Evolutionary conservation across 331 rosid species (phyloP).

Genomic region (Stylosanthes scabra): DNA sequence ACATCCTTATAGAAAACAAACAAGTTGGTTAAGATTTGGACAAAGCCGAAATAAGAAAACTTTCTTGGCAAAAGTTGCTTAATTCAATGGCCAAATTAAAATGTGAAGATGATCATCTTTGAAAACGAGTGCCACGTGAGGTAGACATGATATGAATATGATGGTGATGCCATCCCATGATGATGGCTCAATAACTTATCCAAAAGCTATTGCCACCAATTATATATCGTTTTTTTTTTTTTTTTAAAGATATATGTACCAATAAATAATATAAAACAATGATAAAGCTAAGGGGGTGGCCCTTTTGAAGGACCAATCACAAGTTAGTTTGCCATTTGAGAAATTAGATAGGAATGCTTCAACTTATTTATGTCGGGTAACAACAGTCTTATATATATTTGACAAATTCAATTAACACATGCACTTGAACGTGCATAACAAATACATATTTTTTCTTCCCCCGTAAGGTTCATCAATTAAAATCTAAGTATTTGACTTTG

Average conservation of each 20-base stretch:
- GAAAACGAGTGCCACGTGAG: conserved; percentile 6
- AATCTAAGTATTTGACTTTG: too few relatives aligned
- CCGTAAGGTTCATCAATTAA: too few relatives aligned
- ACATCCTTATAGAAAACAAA: conserved; percentile 15
- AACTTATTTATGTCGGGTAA: not conserved
- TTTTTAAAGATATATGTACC: too few relatives aligned
- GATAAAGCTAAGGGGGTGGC: not conserved
- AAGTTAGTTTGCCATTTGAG: not conserved
- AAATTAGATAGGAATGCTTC: not conserved
- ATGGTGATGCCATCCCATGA: too few relatives aligned
- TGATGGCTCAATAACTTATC: not conserved
- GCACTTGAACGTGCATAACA: not conserved
- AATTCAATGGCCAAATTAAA: not conserved
- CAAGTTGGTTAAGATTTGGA: conserved; percentile 16
- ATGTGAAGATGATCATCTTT: not conserved
- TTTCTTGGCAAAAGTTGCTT: not conserved
- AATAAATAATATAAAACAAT: not conserved
- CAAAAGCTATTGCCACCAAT: conserved; percentile 1
- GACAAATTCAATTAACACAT: not conserved
- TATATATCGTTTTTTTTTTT: too few relatives aligned
- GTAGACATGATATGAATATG: not conserved
- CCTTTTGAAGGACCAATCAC: not conserved
- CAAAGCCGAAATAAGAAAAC: not conserved
- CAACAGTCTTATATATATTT: not conserved
- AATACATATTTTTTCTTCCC: too few relatives aligned